Evolutionary conservation across 345 rosid genomes (phyloP).

Genomic region (Populus tremula): DNA sequence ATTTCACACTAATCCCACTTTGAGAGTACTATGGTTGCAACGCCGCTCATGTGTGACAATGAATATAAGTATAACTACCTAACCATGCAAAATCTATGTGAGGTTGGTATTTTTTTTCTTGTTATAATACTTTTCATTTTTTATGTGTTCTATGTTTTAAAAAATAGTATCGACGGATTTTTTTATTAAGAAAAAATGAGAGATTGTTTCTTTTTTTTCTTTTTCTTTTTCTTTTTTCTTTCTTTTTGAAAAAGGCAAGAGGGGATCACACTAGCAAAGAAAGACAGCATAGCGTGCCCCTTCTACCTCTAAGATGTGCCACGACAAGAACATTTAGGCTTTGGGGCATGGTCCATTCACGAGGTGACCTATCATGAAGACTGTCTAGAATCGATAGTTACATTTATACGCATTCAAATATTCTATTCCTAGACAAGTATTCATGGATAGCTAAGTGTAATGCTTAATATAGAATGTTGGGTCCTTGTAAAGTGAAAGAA

Average conservation of each 20-base stretch:
- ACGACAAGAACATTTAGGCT: conserved; percentile 5
- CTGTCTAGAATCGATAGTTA: neutral
- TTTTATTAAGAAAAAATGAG: no score
- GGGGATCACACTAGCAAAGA: no score
- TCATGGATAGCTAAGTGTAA: neutral
- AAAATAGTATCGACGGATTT: no score
- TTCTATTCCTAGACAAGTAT: neutral
- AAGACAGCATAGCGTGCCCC: neutral
- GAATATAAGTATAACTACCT: no score
- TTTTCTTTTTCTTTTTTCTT: no score
- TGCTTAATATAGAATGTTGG: conserved; percentile 27
- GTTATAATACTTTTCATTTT: no score
- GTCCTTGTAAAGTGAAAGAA: conserved; percentile 25
- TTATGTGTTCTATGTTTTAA: no score
- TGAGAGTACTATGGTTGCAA: rapidly evolving
- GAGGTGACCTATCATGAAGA: conserved; percentile 14
- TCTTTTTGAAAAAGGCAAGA: no score
- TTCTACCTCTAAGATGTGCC: neutral
- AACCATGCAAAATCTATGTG: no score
- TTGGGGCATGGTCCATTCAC: conserved; percentile 13
- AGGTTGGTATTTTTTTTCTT: no score
- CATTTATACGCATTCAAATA: neutral
- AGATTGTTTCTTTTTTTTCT: no score
- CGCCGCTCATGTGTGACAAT: rapidly evolving
- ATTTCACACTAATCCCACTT: no score